Conservation (phyloP, 805 yeast species). For the Metschnikowia continentalis region DNA sequence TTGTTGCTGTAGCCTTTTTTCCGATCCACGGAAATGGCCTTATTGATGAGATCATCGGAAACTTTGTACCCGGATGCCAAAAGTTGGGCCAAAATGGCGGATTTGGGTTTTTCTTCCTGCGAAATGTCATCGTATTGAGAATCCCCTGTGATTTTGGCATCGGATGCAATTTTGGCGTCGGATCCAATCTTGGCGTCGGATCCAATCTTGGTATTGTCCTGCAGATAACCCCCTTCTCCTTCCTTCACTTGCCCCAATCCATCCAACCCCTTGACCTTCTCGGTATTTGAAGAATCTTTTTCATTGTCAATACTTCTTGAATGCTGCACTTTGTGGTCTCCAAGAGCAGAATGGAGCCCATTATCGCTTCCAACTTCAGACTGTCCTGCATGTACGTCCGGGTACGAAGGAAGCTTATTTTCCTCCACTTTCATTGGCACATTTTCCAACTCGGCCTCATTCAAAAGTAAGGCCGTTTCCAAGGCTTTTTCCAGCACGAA, state of each 20-base stretch:
- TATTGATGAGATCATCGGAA: constrained; percentile 56
- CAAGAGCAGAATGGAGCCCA: background rate
- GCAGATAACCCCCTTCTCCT: no score
- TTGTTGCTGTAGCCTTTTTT: constrained; percentile 55
- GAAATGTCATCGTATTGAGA: constrained; percentile 45
- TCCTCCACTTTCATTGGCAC: constrained; percentile 44
- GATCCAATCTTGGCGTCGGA: background rate
- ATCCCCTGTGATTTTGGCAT: constrained; percentile 26
- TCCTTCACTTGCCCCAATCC: no score
- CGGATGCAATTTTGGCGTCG: background rate
- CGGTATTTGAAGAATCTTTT: no score
- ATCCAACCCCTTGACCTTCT: no score
- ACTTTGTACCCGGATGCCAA: constrained; percentile 69
- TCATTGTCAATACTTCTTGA: no score
- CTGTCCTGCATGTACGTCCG: background rate
- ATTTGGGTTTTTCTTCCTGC: constrained; percentile 76
- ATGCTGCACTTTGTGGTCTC: constrained; percentile 22
- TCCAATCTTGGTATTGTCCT: no score
- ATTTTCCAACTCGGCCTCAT: constrained; percentile 72
- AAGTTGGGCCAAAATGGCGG: constrained; percentile 71
- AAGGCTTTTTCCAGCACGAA: constrained; percentile 61
- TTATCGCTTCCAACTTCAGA: no score
- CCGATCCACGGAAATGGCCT: constrained; percentile 61
- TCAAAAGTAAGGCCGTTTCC: constrained; percentile 63
- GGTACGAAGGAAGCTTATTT: constrained; percentile 17